These are phyloP conservation scores for Penicillium concentricum DNA, from an alignment of 2,329 filamentous ascomycete genomes.

Conservation along the genomic window DNA sequence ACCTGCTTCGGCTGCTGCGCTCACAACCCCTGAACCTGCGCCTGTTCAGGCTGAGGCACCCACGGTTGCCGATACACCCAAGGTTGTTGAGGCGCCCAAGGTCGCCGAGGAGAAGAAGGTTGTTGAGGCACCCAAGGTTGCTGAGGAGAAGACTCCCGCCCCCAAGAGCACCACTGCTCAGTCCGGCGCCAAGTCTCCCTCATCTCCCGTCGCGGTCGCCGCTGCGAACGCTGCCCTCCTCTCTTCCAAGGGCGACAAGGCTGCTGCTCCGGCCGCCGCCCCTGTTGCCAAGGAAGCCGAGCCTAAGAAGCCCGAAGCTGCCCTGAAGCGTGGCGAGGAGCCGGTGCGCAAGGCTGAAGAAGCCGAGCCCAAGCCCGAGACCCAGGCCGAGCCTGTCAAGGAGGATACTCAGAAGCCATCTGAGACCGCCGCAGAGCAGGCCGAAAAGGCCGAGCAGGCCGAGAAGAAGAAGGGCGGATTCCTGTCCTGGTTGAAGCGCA, in stretches of 20 bases:
- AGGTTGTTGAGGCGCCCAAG: conserved; percentile 3
- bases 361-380: background rate
- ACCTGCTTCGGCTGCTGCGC: conserved; percentile 22
- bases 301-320: conserved; percentile 25
- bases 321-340: conserved; percentile 24
- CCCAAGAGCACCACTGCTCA: background rate
- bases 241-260: conserved; percentile 19
- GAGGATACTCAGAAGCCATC: conserved; percentile 6
- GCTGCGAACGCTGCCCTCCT: conserved; percentile 21
- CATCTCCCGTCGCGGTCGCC: conserved; percentile 20
- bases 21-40: conserved; percentile 19
- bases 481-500: conserved; percentile 30
- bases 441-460: conserved; percentile 5
- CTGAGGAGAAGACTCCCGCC: background rate
- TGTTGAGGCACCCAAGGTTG: background rate
- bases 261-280: conserved; percentile 10
- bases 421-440: conserved; percentile 11
- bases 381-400: conserved; percentile 11
- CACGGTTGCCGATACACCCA: conserved; percentile 2
- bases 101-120: conserved; percentile 8
- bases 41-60: conserved; percentile 6
- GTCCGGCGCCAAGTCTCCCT: conserved; percentile 6
- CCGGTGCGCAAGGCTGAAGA: conserved; percentile 6
- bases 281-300: conserved; percentile 12
- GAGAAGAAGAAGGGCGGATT: conserved; percentile 26